phyloP scores from a whole-genome alignment of 257 asterid genomes.

The Solanum chaucha region DNA sequence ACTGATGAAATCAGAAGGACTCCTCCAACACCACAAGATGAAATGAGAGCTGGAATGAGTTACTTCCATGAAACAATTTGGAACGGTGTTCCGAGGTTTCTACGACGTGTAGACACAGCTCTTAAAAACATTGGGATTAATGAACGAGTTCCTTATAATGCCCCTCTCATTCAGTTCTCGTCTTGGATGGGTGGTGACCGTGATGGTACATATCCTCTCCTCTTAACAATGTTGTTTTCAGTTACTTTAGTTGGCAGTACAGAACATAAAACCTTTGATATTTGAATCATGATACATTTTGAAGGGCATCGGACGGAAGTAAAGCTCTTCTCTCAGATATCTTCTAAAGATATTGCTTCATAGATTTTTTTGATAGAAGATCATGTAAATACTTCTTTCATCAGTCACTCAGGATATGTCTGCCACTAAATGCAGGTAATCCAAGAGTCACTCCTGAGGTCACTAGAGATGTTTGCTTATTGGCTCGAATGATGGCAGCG shows the following conservation, averaged over 20 bases:
- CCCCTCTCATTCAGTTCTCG: constrained; percentile 42
- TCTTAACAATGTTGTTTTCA: neutral
- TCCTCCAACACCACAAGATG: constrained; percentile 50
- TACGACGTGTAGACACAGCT: constrained; percentile 42
- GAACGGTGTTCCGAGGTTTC: constrained; percentile 44
- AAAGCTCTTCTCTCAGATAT: neutral
- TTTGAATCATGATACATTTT: neutral
- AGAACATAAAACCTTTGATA: neutral
- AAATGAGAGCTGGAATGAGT: constrained; percentile 57
- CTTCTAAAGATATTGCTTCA: neutral
- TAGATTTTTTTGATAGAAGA: neutral
- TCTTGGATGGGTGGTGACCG: constrained; percentile 61
- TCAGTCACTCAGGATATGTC: neutral
- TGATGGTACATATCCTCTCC: constrained; percentile 20
- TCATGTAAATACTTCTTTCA: neutral
- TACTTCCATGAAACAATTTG: constrained; percentile 48
- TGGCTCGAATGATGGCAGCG: constrained; percentile 54
- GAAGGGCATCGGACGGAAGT: neutral
- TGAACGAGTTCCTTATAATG: constrained; percentile 46
- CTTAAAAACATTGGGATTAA: constrained; percentile 36
- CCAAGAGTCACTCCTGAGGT: constrained; percentile 50
- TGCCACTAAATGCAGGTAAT: constrained; percentile 22
- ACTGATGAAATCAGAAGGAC: constrained; percentile 44
- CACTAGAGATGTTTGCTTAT: constrained; percentile 40
- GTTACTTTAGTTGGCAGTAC: neutral